These are phyloP conservation scores for Stachybotrys chartarum DNA, from an alignment of 2,329 filamentous ascomycete species.

Conservation along the genomic window DNA sequence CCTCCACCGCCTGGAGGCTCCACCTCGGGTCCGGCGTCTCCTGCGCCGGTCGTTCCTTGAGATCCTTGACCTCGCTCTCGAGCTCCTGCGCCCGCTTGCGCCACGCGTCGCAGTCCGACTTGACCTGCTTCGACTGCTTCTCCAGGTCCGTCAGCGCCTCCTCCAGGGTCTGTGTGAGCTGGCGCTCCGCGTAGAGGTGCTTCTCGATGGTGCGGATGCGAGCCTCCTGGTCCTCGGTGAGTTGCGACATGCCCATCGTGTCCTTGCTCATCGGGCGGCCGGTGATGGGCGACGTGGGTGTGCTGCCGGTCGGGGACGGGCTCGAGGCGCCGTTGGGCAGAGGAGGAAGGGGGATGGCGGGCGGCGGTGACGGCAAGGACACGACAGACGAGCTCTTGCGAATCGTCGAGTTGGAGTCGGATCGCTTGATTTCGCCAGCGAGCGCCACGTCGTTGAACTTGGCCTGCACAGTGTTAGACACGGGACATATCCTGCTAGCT, in stretches of 20 bases:
- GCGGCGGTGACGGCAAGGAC: slow-evolving; percentile 86
- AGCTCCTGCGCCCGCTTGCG: slow-evolving; percentile 75
- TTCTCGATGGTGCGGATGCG: slow-evolving; percentile 96
- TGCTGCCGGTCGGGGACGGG: slow-evolving; percentile 34
- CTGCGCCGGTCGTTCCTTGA: slow-evolving; percentile 41
- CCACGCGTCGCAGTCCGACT: slow-evolving; percentile 84
- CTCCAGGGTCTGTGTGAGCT: slow-evolving; percentile 89
- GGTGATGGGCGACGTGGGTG: slow-evolving; percentile 46
- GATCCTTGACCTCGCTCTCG: slow-evolving; percentile 64
- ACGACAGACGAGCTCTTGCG: slow-evolving; percentile 79
- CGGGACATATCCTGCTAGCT: not conserved
- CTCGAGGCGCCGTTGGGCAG: slow-evolving; percentile 57
- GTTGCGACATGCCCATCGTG: slow-evolving; percentile 56
- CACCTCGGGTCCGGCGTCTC: slow-evolving; percentile 51
- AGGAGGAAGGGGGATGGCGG: slow-evolving; percentile 91
- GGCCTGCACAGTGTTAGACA: slow-evolving; percentile 34
- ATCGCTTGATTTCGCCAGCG: slow-evolving; percentile 43
- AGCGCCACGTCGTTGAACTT: slow-evolving; percentile 49
- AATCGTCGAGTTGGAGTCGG: slow-evolving; percentile 61
- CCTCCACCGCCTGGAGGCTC: slow-evolving; percentile 86
- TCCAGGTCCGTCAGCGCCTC: slow-evolving; percentile 94
- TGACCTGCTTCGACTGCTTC: slow-evolving; percentile 83
- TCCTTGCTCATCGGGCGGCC: slow-evolving; percentile 78
- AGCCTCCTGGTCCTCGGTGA: slow-evolving; percentile 90
- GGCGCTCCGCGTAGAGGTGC: slow-evolving; percentile 90